These are phyloP conservation scores for Pseudogymnoascus sp. DNA, from an alignment of 2,329 filamentous ascomycete genomes.

Conservation along the genomic window DNA sequence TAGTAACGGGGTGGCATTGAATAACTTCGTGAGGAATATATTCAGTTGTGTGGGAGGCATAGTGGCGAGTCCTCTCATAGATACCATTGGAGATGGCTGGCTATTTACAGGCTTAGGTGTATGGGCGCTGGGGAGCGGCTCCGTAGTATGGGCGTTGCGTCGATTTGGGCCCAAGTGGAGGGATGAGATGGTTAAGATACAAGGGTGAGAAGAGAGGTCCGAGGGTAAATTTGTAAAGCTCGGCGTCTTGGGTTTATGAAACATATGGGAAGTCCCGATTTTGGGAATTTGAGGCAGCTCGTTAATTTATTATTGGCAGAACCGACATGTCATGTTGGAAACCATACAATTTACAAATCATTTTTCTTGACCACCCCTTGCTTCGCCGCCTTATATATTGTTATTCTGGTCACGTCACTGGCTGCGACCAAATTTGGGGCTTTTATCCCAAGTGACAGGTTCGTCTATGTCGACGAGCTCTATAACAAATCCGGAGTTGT, in stretches of 20 bases:
- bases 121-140: constrained; percentile 43
- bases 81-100: constrained; percentile 67
- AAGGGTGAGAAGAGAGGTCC: constrained; percentile 13
- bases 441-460: not conserved
- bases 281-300: not conserved
- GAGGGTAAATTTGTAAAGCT: not conserved
- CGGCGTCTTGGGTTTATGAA: not conserved
- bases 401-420: not conserved
- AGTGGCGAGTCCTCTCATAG: constrained; percentile 62
- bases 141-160: constrained; percentile 53
- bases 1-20: constrained; percentile 67
- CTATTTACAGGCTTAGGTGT: constrained; percentile 57
- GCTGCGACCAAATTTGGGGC: not conserved
- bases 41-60: constrained; percentile 64
- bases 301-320: not conserved
- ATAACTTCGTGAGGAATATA: constrained; percentile 75
- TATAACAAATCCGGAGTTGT: not conserved
- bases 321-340: not conserved
- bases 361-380: not conserved
- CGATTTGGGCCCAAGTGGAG: constrained; percentile 57
- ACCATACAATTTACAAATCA: not conserved
- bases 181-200: constrained; percentile 45
- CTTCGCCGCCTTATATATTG: not conserved
- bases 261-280: not conserved
- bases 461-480: not conserved